Conservation (phyloP, 805 yeast species). For the Ogataea allantospora region DNA sequence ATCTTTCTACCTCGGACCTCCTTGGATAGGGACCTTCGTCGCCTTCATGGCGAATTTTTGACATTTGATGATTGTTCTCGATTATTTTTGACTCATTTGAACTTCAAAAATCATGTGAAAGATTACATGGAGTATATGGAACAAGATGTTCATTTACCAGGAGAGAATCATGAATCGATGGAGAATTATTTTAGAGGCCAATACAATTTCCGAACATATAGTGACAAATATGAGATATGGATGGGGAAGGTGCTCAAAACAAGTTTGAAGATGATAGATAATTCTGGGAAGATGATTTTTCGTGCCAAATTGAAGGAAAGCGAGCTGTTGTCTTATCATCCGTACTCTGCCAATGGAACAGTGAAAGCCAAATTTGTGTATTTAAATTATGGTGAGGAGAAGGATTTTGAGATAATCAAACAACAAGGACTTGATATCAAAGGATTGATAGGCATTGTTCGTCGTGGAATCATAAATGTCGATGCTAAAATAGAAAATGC, state of each 20-base stretch:
- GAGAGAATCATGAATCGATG: conserved; percentile 22
- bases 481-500: conserved; percentile 64
- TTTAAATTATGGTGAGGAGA: conserved; percentile 69
- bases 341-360: conserved; percentile 64
- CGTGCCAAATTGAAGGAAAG: conserved; percentile 51
- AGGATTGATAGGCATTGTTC: conserved; percentile 58
- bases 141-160: conserved; percentile 25
- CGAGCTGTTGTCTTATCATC: conserved; percentile 48
- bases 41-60: conserved; percentile 64
- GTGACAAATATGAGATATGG: conserved; percentile 58
- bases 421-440: conserved; percentile 36
- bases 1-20: conserved; percentile 85
- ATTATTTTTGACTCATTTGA: conserved; percentile 38
- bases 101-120: conserved; percentile 23
- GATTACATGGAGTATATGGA: conserved; percentile 21
- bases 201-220: conserved; percentile 38
- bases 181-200: conserved; percentile 16
- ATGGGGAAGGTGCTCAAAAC: conserved; percentile 51
- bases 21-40: conserved; percentile 71
- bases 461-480: conserved; percentile 49
- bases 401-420: conserved; percentile 36
- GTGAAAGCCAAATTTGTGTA: conserved; percentile 54
- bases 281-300: conserved; percentile 38
- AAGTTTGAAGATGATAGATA: conserved; percentile 37
- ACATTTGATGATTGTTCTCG: conserved; percentile 72